phyloP scores from a whole-genome alignment of 306 rosid genomes.

The Vigna angularis region DNA sequence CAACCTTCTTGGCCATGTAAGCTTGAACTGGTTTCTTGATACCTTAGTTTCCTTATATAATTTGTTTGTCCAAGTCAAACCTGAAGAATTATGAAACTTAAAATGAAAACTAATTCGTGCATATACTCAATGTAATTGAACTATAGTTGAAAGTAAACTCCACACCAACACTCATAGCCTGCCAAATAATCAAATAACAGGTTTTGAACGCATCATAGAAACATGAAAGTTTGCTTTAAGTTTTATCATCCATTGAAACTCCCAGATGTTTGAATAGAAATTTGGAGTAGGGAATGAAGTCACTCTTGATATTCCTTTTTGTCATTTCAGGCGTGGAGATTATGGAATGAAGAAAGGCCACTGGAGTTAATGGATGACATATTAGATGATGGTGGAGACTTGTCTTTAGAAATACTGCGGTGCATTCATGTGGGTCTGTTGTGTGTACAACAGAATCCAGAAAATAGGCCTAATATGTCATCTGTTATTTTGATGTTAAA shows the following conservation, averaged over 20 bases:
- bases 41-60: neutral
- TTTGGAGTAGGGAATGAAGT: neutral
- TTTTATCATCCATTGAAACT: too few relatives aligned
- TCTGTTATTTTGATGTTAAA: slow-evolving; percentile 1
- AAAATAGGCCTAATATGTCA: slow-evolving; percentile 7
- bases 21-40: neutral
- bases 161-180: neutral
- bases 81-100: neutral
- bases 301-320: neutral
- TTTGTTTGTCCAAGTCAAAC: neutral
- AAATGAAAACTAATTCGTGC: neutral
- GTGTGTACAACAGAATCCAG: slow-evolving; percentile 5
- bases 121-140: neutral
- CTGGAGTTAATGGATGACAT: neutral
- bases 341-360: slow-evolving; percentile 5
- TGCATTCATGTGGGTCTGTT: slow-evolving; percentile 1
- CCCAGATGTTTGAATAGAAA: neutral
- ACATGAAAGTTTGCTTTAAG: too few relatives aligned
- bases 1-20: slow-evolving; percentile 39
- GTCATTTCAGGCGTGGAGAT: neutral
- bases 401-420: neutral
- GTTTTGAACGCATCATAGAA: neutral
- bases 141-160: neutral
- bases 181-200: neutral
- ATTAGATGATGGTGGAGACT: neutral